Evolutionary conservation across 2,329 filamentous ascomycete genomes (phyloP).

Genomic region (Parascedosporium putredinis): DNA sequence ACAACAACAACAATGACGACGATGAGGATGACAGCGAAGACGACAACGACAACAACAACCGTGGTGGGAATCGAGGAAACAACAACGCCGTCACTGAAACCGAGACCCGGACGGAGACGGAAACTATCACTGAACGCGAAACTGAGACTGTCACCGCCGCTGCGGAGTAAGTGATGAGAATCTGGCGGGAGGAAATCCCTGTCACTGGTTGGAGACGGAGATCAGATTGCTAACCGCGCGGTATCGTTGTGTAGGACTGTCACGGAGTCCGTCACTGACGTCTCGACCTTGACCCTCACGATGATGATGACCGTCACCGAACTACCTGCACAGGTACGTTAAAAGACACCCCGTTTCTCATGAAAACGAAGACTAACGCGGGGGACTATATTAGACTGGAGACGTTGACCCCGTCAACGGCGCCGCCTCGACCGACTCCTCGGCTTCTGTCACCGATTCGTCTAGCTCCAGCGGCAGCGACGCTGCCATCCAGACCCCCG

Average conservation of each 20-base stretch:
- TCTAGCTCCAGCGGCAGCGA: neutral
- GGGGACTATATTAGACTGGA: neutral
- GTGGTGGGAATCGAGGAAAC: neutral
- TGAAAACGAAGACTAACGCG: neutral
- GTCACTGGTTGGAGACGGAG: neutral
- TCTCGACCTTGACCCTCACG: slow-evolving; percentile 9
- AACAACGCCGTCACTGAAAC: neutral
- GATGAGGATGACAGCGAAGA: neutral
- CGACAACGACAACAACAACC: slow-evolving; percentile 1
- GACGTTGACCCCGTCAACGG: neutral
- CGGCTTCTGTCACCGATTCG: neutral
- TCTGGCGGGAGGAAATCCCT: no score
- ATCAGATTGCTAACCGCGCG: neutral
- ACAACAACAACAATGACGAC: slow-evolving; percentile 3
- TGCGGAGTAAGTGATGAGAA: neutral
- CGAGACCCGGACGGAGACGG: slow-evolving; percentile 1
- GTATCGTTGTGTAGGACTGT: slow-evolving; percentile 1
- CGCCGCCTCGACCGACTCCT: neutral
- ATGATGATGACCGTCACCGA: neutral
- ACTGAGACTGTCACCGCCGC: neutral
- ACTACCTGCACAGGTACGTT: neutral
- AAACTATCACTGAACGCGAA: slow-evolving; percentile 5
- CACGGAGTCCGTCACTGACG: slow-evolving; percentile 9
- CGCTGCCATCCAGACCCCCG: slow-evolving; percentile 4
- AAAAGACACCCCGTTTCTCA: no score